Percentiles rank a stretch among this genome's conserved stretches.
Conservation (phyloP, 257 asterid species). For the Nicotiana obtusifolia region DNA sequence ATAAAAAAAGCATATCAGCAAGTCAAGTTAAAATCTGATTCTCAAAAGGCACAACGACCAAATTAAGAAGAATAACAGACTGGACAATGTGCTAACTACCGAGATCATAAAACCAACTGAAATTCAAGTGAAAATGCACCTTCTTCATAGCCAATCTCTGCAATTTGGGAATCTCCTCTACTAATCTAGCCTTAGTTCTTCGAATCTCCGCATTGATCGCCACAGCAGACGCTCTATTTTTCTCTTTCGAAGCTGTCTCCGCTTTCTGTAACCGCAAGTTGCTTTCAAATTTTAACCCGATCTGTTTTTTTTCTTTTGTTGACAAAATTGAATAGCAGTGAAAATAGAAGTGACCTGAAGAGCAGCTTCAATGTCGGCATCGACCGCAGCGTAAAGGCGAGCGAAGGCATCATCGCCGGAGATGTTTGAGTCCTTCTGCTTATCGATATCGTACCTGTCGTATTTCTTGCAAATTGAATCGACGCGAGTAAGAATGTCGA, state of each 20-base stretch:
- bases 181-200: constrained; percentile 71
- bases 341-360: constrained; percentile 40
- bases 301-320: neutral
- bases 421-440: constrained; percentile 58
- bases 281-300: neutral
- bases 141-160: constrained; percentile 78
- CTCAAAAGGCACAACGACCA: too few relatives aligned
- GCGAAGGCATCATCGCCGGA: constrained; percentile 93
- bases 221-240: constrained; percentile 72
- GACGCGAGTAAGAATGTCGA: constrained; percentile 84
- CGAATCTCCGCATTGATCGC: constrained; percentile 93
- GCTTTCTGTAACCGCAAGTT: constrained; percentile 49
- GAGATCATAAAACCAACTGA: neutral
- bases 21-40: too few relatives aligned
- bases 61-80: too few relatives aligned
- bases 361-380: constrained; percentile 77
- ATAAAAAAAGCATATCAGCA: too few relatives aligned
- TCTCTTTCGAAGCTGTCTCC: constrained; percentile 65
- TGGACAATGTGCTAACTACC: neutral
- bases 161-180: constrained; percentile 82
- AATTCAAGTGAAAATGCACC: constrained; percentile 26
- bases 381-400: constrained; percentile 71
- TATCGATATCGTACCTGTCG: constrained; percentile 78
- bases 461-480: constrained; percentile 91
- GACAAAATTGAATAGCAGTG: neutral